Evolutionary conservation across 208 protist species (phyloP).

Genomic region (Sergeia podlipaevii): DNA sequence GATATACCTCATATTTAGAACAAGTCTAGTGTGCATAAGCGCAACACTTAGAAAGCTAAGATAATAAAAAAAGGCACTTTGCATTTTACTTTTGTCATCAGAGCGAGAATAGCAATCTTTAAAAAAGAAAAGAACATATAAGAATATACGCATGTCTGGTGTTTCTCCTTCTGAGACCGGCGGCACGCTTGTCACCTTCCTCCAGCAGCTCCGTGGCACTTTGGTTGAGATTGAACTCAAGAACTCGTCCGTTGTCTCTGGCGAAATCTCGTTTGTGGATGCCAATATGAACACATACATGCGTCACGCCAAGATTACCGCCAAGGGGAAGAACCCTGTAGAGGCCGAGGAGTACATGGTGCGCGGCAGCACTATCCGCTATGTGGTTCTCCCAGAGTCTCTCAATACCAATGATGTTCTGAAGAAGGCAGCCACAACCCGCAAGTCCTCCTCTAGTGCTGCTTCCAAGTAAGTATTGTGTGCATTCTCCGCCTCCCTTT

Average conservation of each 20-base stretch:
- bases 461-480: background rate
- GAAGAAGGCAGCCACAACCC: slow-evolving; percentile 40
- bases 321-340: slow-evolving; percentile 95
- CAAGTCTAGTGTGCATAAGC: too few species aligned
- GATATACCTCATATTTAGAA: too few species aligned
- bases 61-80: too few species aligned
- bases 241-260: slow-evolving; percentile 96
- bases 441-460: slow-evolving; percentile 10
- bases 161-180: slow-evolving; percentile 47
- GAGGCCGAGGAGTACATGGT: slow-evolving; percentile 96
- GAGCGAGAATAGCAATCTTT: too few species aligned
- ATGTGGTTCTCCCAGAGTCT: slow-evolving; percentile 96
- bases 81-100: too few species aligned
- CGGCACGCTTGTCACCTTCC: slow-evolving; percentile 92
- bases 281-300: slow-evolving; percentile 98
- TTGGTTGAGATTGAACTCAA: slow-evolving; percentile 99
- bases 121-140: too few species aligned
- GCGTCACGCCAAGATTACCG: slow-evolving; percentile 97
- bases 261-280: slow-evolving; percentile 81
- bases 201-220: slow-evolving; percentile 97
- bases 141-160: slow-evolving; percentile 11
- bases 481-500: background rate
- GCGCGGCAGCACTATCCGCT: slow-evolving; percentile 97
- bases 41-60: too few species aligned
- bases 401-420: slow-evolving; percentile 95